Evolutionary conservation across 805 yeast genomes (phyloP), one percentile per base, ranked within the genome.

Genomic region (Kuraishia floccosa): DNA sequence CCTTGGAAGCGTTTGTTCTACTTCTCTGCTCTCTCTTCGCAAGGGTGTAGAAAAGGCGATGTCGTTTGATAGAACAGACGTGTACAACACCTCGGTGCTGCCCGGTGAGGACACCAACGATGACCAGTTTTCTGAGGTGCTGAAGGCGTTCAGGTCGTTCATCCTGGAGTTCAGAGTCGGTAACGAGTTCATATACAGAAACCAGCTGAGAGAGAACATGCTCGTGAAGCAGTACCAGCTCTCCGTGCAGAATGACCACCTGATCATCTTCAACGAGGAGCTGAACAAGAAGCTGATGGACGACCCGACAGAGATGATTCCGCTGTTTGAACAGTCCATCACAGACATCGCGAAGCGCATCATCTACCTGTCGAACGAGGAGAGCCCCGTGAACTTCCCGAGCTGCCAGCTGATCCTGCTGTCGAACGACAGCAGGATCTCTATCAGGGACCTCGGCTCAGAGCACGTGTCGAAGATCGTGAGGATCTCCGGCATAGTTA

Each of bases 401-500:
- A 66, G 63, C 13, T 86, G 94, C 49, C 97, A 91, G 58, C 58
- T 89, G 43, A 73, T 85, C 30, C 58, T 89, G 33, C 68, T 67
- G 38, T 78, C 93, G 9, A 74, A 76, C 33, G 79, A 93, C 11
- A 72, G 74, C 35, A 72, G 74, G 35, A 65, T 78, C 3, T 65
- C 89, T 1, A 73, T 91, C 35, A 71, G 98, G 50, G 76, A 84
- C 34, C 63, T 91, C 35, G 89, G 81, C 50, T 78, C 96, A 2
- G 83, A 79, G 29, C 84, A 84, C 50, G 86, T 91, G 38, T 75
- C 96, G 17, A 83, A 85, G 51, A 79, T 91, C 33, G 89, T 91
- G 22, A 67, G 95, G 34, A 72, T 91, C 27, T 82, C 94, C 14
- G 99, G 99, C 19, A 91, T 91, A 44, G 70, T 91, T 43, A 89